Evolutionary conservation across 78 protist genomes (phyloP), one percentile per base, ranked within the genome.

Genomic region (Cavenderia fasciculata): DNA sequence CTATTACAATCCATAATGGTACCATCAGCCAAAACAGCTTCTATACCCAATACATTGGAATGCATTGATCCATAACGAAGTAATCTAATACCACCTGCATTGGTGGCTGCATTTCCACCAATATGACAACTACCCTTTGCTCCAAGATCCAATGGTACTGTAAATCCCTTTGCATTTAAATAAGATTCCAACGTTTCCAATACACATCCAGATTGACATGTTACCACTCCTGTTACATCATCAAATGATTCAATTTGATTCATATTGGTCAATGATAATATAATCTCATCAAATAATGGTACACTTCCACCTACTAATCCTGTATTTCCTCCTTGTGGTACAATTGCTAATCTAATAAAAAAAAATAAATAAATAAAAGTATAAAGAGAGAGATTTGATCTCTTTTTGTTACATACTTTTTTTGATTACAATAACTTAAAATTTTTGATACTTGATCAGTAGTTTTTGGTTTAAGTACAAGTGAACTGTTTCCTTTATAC

Each of bases 251-350:
- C 74, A 11, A 93, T 62, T 10, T 79, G 57, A 78, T 93, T 94
- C 98, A 97, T 96, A 18, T 31, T 51, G 16, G 23, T 5, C 23
- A 63, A 62, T 8, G 95, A 82, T 8, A 97, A 47, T 11, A 97
- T 93, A 6, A 97, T 40, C 70, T 98, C 99, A 62, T 96, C 98
- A 46, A n/a, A 19, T 1, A 97, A 86, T 7, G 99, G 99, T 18
- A 93, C 76, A 25, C 75, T 66, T 2, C 94, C 96, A 23, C 95
- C 98, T 0, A 98, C 99, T 14, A 98, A 86, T 2, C 99, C 99
- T 1, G 99, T 98, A 76, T 98, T 98, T 2, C 99, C 99, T n/a
- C 98, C 98, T 59, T 96, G 98, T 8, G 98, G 98, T 4, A 93
- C 97, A 10, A 98, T 93, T 25, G 97, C 97, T 5, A 96, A 51